Evolutionary conservation across 2,329 filamentous ascomycete species (phyloP), one percentile per base, ranked within the genome.

Genomic region (Exophiala dermatitidis): DNA sequence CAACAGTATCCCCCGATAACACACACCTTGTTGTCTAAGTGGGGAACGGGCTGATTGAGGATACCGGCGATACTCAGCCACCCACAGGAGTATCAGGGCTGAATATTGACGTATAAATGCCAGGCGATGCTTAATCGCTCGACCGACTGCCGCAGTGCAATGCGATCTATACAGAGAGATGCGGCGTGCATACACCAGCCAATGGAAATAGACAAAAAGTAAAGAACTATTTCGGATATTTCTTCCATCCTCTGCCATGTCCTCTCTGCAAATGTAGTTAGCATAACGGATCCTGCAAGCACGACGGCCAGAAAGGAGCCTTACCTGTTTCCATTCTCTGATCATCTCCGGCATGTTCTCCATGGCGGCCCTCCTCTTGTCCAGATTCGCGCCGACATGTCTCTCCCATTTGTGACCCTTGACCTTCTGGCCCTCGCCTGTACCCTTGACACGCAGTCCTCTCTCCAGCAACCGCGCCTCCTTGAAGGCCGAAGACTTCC

Each of bases 321-420:
- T 69, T 75, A 93, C 88, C 81, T 86, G 84, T 74, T 95, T 95
- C 93, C 91, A 98, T 70, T 86, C 78, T 71, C 86, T 82, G 69
- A 98, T 88, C 75, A 97, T 81, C 66, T 85, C 82, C 60, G 91
- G 90, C 93, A 98, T 98, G 56, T 85, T 84, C 75, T 94, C 71
- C 88, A 97, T 96, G 55, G 93, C 93, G 71, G 88, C 81, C 78
- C 86, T 86, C 73, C 90, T 84, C 74, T 87, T 83, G 70, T 95
- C 89, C 79, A 97, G 80, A 71, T 85, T 86, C 57, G 80, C 77
- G 73, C 87, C 84, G 75, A 96, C 76, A 65, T 85, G 86, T 68
- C 93, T 82, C 77, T 98, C 93, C 82, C 90, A 88, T 64, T 83
- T 79, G 72, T 96, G 91, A 71, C 93, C 93, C 85, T 97, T 98